Conservation (phyloP, 768 basidiomycete species). For the Lactarius indigo region DNA sequence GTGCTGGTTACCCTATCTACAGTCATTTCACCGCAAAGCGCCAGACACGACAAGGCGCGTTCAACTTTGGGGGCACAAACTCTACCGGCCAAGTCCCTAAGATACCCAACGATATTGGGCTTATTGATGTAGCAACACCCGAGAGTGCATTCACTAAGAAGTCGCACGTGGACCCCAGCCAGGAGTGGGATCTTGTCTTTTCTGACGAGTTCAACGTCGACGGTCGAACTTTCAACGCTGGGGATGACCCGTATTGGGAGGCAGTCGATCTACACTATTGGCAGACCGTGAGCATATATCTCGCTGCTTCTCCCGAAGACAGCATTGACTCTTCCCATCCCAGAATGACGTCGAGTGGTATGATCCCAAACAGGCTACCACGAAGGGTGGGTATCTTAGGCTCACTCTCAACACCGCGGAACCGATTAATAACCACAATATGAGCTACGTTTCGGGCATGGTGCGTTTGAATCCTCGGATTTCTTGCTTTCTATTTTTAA, state of each 20-base stretch:
- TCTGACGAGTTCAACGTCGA: constrained; percentile 45
- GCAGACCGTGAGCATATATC: constrained; percentile 49
- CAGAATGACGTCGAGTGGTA: constrained; percentile 54
- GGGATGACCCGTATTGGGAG: constrained; percentile 46
- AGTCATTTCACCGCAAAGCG: constrained; percentile 42
- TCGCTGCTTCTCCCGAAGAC: neutral
- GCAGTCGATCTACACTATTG: constrained; percentile 41
- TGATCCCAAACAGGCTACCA: constrained; percentile 51
- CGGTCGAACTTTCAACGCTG: constrained; percentile 41
- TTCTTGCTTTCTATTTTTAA: neutral
- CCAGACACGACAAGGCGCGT: constrained; percentile 48
- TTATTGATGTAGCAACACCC: constrained; percentile 42
- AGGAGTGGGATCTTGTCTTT: constrained; percentile 40
- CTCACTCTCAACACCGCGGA: constrained; percentile 43
- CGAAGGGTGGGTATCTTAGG: constrained; percentile 46
- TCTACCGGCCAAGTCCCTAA: constrained; percentile 58
- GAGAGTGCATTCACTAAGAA: constrained; percentile 27
- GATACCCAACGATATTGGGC: constrained; percentile 26
- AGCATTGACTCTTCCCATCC: neutral
- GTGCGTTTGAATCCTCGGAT: constrained; percentile 31
- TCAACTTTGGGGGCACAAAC: constrained; percentile 75
- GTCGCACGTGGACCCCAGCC: constrained; percentile 31
- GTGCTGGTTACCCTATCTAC: constrained; percentile 46
- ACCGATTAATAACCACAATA: constrained; percentile 41
- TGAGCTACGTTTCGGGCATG: constrained; percentile 40